Evolutionary conservation across 768 basidiomycete genomes (phyloP).

Genomic region (Phaeotremella skinneri): DNA sequence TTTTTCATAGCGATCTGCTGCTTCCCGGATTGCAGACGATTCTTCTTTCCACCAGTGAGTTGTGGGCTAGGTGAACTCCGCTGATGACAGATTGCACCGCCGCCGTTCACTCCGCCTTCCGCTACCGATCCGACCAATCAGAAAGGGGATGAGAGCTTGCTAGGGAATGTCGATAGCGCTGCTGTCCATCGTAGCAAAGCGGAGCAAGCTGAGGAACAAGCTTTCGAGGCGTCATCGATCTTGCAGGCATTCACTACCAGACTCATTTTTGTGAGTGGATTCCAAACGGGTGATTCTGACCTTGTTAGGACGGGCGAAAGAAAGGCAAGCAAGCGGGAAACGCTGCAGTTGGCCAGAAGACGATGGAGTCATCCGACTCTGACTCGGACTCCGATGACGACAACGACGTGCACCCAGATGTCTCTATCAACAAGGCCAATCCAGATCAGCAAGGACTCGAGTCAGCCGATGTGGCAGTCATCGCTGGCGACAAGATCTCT

Average conservation of each 20-base stretch:
- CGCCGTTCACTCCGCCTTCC: slow-evolving; percentile 50
- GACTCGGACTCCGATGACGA: slow-evolving; percentile 39
- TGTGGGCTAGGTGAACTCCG: too few relatives aligned
- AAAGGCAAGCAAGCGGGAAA: slow-evolving; percentile 49
- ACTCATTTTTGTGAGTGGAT: slow-evolving; percentile 34
- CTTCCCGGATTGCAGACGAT: slow-evolving; percentile 46
- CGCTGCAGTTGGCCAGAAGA: slow-evolving; percentile 47
- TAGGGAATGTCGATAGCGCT: slow-evolving; percentile 49
- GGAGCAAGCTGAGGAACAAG: slow-evolving; percentile 54
- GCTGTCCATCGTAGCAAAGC: slow-evolving; percentile 50
- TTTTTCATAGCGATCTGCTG: slow-evolving; percentile 50
- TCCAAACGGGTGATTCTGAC: neutral
- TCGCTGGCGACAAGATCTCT: slow-evolving; percentile 19
- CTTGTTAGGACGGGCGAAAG: slow-evolving; percentile 45
- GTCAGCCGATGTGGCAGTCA: slow-evolving; percentile 32
- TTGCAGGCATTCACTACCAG: slow-evolving; percentile 37
- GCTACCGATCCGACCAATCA: slow-evolving; percentile 53
- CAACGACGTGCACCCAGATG: slow-evolving; percentile 25
- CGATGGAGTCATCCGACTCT: slow-evolving; percentile 14
- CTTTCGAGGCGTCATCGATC: slow-evolving; percentile 51
- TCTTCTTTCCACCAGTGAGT: slow-evolving; percentile 52
- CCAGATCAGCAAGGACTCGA: slow-evolving; percentile 29
- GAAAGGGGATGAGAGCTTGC: slow-evolving; percentile 51
- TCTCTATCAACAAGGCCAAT: slow-evolving; percentile 11
- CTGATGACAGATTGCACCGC: slow-evolving; percentile 31